Conservation (phyloP, 306 rosid species). For the Cyamopsis tetragonoloba region DNA sequence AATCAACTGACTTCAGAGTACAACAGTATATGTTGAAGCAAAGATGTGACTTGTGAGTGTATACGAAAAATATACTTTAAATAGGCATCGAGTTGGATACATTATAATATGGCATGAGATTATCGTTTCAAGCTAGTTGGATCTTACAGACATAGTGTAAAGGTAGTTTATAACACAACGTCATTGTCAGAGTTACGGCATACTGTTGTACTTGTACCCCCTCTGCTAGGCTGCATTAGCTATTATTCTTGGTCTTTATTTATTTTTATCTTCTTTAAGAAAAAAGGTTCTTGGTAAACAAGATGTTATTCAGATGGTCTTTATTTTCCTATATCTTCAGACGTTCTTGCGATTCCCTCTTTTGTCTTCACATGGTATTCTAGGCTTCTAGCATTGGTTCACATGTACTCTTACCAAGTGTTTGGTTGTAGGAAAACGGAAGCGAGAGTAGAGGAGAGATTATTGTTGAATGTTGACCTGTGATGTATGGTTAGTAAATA, state of each 20-base stretch:
- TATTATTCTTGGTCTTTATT: slow-evolving; percentile 13
- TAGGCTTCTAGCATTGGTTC: no score
- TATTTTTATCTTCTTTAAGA: no score
- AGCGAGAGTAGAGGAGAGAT: no score
- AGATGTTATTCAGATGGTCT: no score
- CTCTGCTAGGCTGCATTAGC: neutral
- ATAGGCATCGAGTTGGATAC: slow-evolving; percentile 18
- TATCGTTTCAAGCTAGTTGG: slow-evolving; percentile 19
- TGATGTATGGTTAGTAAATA: no score
- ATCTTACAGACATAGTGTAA: slow-evolving; percentile 5
- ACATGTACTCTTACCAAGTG: no score
- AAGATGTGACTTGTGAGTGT: slow-evolving; percentile 4
- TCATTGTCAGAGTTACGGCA: slow-evolving; percentile 1
- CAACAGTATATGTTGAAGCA: slow-evolving; percentile 26
- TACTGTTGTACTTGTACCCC: no score
- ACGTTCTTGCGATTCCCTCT: neutral
- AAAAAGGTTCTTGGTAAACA: neutral
- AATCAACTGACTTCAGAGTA: neutral
- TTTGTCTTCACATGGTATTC: neutral
- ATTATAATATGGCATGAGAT: slow-evolving; percentile 13
- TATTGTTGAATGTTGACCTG: no score
- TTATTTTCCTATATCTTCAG: neutral
- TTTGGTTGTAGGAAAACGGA: no score
- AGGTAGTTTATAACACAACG: slow-evolving; percentile 7
- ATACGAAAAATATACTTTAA: neutral